These are phyloP conservation scores for Geotrichum bryndzae DNA, from an alignment of 1,139 yeast species.

Conservation along the genomic window DNA sequence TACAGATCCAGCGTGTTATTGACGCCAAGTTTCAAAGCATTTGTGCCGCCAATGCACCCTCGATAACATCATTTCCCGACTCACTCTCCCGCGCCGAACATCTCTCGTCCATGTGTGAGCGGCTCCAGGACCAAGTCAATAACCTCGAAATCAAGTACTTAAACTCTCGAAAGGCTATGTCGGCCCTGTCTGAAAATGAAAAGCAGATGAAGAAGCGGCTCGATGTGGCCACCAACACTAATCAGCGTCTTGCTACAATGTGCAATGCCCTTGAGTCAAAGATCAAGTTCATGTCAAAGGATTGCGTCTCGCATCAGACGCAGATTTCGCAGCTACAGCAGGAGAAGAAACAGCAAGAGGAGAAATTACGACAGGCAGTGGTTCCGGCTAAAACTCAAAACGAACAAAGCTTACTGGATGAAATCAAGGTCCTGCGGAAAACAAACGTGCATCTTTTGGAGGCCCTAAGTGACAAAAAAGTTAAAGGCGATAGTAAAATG, in stretches of 20 bases:
- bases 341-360: neutral
- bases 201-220: neutral
- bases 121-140: neutral
- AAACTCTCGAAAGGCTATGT: slow-evolving; percentile 6
- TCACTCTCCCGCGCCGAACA: neutral
- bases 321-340: neutral
- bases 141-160: slow-evolving; percentile 9
- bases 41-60: neutral
- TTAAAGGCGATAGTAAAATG: neutral
- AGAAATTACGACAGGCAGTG: neutral
- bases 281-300: slow-evolving; percentile 11
- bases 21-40: slow-evolving; percentile 1
- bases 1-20: slow-evolving; percentile 16
- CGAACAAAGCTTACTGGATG: neutral
- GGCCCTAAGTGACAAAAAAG: neutral
- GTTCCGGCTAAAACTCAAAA: neutral
- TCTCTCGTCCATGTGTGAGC: slow-evolving; percentile 3
- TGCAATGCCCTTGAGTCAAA: slow-evolving; percentile 8
- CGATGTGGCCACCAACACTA: neutral
- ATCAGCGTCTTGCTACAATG: slow-evolving; percentile 11
- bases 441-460: neutral
- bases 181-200: slow-evolving; percentile 1
- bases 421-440: neutral
- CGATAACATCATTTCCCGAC: neutral
- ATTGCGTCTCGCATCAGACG: slow-evolving; percentile 8